Evolutionary conservation across 352 stramenopile species (phyloP).

Genomic region (Sclerospora graminicola): DNA sequence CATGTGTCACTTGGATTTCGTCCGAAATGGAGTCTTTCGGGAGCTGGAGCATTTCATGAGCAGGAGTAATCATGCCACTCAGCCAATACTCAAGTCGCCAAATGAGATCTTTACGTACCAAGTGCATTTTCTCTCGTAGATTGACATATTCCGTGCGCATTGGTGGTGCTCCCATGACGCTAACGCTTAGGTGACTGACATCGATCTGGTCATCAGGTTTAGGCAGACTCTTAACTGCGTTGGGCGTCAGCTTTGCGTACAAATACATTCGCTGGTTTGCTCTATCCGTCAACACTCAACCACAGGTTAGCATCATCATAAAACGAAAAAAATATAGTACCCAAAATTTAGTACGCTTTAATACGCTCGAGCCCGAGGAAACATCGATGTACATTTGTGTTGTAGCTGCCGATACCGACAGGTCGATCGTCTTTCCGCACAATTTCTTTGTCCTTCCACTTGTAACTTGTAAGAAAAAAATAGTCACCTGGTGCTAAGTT

Average conservation of each 20-base stretch:
- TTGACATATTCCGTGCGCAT: conserved; percentile 13
- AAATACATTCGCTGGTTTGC: conserved; percentile 61
- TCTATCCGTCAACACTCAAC: conserved; percentile 15
- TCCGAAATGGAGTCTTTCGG: conserved; percentile 48
- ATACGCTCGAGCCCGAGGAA: conserved; percentile 79
- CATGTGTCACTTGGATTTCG: conserved; percentile 56
- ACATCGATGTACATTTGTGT: conserved; percentile 70
- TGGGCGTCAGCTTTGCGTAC: conserved; percentile 72
- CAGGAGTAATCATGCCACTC: conserved; percentile 1
- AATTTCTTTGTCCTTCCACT: conserved; percentile 83
- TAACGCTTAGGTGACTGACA: conserved; percentile 51
- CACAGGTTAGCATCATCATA: conserved; percentile 2
- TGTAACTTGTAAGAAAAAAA: conserved; percentile 83
- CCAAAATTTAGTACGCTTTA: conserved; percentile 36
- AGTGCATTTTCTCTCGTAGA: conserved; percentile 17
- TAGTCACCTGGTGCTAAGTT: conserved; percentile 71
- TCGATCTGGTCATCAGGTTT: conserved; percentile 48
- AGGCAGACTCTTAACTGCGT: conserved; percentile 56
- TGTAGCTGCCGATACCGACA: conserved; percentile 73
- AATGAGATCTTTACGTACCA: conserved; percentile 8
- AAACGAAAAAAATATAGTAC: neutral
- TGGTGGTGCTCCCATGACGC: conserved; percentile 40
- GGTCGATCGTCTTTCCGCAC: conserved; percentile 70
- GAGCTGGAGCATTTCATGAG: conserved; percentile 9
- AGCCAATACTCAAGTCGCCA: neutral